These are phyloP conservation scores for Cyberlindnera americana DNA, from an alignment of 805 yeast genomes.

Conservation along the genomic window DNA sequence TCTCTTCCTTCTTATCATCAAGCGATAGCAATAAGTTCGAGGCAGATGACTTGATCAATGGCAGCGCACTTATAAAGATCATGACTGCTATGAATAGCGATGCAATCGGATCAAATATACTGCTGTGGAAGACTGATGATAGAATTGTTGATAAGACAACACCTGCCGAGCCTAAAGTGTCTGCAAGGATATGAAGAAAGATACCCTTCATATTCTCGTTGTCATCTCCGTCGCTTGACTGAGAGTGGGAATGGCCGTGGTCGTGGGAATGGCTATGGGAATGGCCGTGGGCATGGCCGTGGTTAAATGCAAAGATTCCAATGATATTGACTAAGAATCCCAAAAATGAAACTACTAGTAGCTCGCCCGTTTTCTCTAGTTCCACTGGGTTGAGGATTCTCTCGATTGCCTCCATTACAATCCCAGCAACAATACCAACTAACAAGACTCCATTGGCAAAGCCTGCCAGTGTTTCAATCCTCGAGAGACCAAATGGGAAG, in stretches of 20 bases:
- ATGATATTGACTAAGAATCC: constrained; percentile 88
- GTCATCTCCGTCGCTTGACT: constrained; percentile 25
- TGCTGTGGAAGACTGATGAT: constrained; percentile 60
- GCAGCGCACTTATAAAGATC: constrained; percentile 78
- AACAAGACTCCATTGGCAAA: constrained; percentile 90
- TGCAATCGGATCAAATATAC: constrained; percentile 89
- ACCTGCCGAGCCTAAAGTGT: constrained; percentile 94
- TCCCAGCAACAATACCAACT: constrained; percentile 85
- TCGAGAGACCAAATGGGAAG: constrained; percentile 81
- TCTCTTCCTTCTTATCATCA: constrained; percentile 53
- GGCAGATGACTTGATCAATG: constrained; percentile 79
- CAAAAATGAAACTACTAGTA: constrained; percentile 75
- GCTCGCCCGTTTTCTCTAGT: constrained; percentile 75
- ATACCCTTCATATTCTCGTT: constrained; percentile 89
- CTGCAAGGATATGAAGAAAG: constrained; percentile 90
- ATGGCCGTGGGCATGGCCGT: constrained; percentile 58
- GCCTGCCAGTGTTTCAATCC: constrained; percentile 90
- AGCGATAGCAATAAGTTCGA: constrained; percentile 65
- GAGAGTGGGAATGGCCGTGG: constrained; percentile 34
- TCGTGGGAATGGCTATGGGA: constrained; percentile 32
- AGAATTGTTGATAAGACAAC: constrained; percentile 88
- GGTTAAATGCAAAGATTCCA: constrained; percentile 93
- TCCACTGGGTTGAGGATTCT: constrained; percentile 75
- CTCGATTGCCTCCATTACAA: constrained; percentile 80
- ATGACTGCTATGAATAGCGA: constrained; percentile 81